Base-by-base conservation (phyloP, 140 eudicot species). In the Erigeron philadelphicus region DNA sequence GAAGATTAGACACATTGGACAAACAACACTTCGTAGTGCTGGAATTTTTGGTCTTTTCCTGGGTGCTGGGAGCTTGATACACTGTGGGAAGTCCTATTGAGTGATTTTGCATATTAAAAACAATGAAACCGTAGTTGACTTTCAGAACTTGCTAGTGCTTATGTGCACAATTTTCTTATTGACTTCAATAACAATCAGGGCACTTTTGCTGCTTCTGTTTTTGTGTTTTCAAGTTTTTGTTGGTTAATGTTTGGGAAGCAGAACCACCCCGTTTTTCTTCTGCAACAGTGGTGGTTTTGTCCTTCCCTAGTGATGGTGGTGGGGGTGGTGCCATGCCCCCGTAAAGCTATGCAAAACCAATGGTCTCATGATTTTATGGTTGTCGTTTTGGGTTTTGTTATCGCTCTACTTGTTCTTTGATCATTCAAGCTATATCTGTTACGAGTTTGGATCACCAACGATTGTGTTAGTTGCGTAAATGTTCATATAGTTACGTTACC, bases 41-140 rank as follows among this genome's bases (percentile, higher is more conserved):
- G 97, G 95, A 50, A 46, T 90, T 74, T 90, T 90, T 60, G 97
- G 97, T 23, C 92, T 90, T 47, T 90, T 90, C 76, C 81, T 90
- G 6, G 97, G 97, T 54, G 90, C 92, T 62, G 97, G 95, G 73
- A 90, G 97, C 79, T 84, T 90, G 81, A 87, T 90, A 72, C 97
- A 87, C 17, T 90, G 92, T 75, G 97, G 97, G 60, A 90, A 83
- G 78, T 87, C 92, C 15, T 87, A 85, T 55, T 90, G 76, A 82
- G 72, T 45, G 55, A 55, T 55, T 53, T 70, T 72, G 16, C 62
- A 55, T 70, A 54, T 70, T 63, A 5, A 1, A 71, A 70, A 64
- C 55, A 77, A 77, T 69, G 65, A 77, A 69, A 71, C 25, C 9
- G 40, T 77, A 71, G 73, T 61, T 1, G 57, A 56, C 59, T 77